Evolutionary conservation across 495 filamentous ascomycete species (phyloP).

Genomic region (Podospora pseudopauciseta): DNA sequence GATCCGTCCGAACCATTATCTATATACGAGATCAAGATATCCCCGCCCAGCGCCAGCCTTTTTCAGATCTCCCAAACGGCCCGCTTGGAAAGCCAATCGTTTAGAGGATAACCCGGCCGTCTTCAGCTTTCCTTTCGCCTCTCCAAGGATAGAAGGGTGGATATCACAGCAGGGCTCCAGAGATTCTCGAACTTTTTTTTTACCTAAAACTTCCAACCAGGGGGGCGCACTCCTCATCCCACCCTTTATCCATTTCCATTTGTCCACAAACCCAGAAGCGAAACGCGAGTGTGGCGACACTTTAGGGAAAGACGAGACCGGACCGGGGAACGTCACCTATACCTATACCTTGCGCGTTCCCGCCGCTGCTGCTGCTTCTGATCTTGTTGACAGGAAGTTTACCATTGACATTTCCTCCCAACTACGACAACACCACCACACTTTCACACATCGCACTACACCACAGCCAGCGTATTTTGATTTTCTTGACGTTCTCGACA

Average conservation of each 20-base stretch:
- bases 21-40: background rate
- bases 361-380: background rate
- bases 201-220: background rate
- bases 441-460: background rate
- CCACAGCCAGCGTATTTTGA: background rate
- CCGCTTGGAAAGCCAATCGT: constrained; percentile 2
- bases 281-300: background rate
- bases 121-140: background rate
- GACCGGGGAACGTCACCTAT: background rate
- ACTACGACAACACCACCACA: background rate
- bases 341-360: background rate
- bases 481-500: background rate
- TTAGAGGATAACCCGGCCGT: background rate
- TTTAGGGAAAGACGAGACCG: background rate
- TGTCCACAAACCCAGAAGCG: background rate
- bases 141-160: background rate
- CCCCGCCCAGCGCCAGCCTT: background rate
- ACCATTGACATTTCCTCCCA: background rate
- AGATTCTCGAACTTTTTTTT: background rate
- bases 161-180: background rate
- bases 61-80: background rate
- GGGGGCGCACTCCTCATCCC: background rate
- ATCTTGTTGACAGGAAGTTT: background rate
- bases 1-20: background rate
- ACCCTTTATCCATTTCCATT: background rate